A percentile compares a stretch with the other conserved stretches of the same genome.
These are phyloP conservation scores for Coniochaeta prunicola DNA, from an alignment of 2,329 filamentous ascomycete species.

Conservation along the genomic window DNA sequence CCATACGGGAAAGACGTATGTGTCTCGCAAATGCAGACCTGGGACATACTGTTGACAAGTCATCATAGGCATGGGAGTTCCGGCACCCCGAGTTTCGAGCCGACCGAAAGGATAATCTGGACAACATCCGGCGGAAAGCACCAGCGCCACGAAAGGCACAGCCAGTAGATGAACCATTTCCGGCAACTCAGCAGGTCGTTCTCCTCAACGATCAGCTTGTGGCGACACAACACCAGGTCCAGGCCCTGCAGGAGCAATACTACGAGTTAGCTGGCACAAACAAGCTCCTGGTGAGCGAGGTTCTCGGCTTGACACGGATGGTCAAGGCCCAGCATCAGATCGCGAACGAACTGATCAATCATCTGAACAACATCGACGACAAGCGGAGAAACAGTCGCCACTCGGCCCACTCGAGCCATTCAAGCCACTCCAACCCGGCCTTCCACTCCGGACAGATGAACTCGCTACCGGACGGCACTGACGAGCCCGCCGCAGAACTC, in stretches of 20 bases:
- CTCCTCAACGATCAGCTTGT: conserved; percentile 81
- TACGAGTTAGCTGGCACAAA: conserved; percentile 65
- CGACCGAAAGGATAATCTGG: conserved; percentile 91
- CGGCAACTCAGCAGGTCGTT: conserved; percentile 81
- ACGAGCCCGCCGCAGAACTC: conserved; percentile 42
- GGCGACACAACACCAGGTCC: conserved; percentile 87
- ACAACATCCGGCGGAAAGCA: conserved; percentile 93
- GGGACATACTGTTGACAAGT: conserved; percentile 19
- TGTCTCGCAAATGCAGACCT: conserved; percentile 3
- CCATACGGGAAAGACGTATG: conserved; percentile 72
- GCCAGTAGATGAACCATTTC: conserved; percentile 61
- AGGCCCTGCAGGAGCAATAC: conserved; percentile 78
- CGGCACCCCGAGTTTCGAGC: conserved; percentile 94
- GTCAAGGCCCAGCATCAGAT: conserved; percentile 51
- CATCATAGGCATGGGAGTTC: conserved; percentile 78
- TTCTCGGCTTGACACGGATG: conserved; percentile 53
- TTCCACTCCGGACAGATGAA: conserved; percentile 33
- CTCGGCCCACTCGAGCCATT: conserved; percentile 23
- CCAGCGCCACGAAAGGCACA: conserved; percentile 77
- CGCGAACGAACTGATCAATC: conserved; percentile 49
- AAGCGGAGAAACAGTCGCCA: conserved; percentile 33
- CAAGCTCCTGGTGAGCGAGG: conserved; percentile 54
- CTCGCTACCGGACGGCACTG: conserved; percentile 36
- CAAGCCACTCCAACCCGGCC: conserved; percentile 27
- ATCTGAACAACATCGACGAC: conserved; percentile 42